Evolutionary conservation across 169 alveolate genomes (phyloP), one percentile per base, ranked within the genome.

Genomic region (Cryptosporidium viatorum): DNA sequence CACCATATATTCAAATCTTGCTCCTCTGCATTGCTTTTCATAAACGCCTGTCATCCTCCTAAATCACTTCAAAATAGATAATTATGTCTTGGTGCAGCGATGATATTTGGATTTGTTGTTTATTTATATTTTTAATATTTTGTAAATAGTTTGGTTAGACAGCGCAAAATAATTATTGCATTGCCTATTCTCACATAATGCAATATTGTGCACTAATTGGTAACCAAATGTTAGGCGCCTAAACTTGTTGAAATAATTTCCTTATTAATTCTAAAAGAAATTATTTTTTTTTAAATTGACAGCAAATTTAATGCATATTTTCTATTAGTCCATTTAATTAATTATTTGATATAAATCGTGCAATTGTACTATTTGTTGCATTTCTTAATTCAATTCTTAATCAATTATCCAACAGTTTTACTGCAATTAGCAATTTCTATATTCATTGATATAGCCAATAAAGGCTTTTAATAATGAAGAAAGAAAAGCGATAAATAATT

Each of bases 1-100:
- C 21, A 80, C 89, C 89, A 80, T 80, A 33, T 80, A 65, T 48
- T 80, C 89, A 62, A 62, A 80, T 59, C 89, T 80, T n/a, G 89
- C 75, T 43, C 89, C 89, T 67, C 75, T 59, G 26, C 89, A 80
- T 29, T 80, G 89, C 39, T 80, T 80, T 41, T 80, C 89, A 45
- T 80, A 80, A 37, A 80, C 89, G 14, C 89, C 89, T 7, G 89
- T 69, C 89, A 80, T 80, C 12, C 18, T 58, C 62, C 29, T 21
- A n/a, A 55, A 26, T 55, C 1, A 55, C 37, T 55, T 55, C 9
- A n/a, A 55, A 55, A 23, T 26, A 55, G 37, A 21, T 26, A 55
- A 55, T 23, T 45, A 12, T 6, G 45, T 70, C 23, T 18, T 7
- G 45, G 39, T 23, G 33, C 3, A 45, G 14, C 4, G 37, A 69